Evolutionary conservation across 1,139 yeast genomes (phyloP).

Genomic region (Pichia sp.): DNA sequence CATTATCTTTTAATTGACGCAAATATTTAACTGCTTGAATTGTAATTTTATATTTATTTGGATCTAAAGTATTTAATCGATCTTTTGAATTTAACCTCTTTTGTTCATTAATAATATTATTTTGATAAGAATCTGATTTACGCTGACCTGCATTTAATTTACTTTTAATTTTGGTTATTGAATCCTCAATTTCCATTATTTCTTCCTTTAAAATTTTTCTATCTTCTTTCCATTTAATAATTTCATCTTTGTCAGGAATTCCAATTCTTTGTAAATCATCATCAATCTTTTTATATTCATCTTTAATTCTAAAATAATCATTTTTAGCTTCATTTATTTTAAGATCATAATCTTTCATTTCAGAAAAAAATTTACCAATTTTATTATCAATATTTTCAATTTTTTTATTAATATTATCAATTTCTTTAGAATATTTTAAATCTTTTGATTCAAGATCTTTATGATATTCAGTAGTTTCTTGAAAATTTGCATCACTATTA

Average conservation of each 20-base stretch:
- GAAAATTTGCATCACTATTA: slow-evolving; percentile 14
- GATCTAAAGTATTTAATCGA: slow-evolving; percentile 36
- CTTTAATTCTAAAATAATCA: slow-evolving; percentile 23
- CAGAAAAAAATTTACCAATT: slow-evolving; percentile 18
- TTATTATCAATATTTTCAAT: slow-evolving; percentile 15
- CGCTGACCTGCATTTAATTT: slow-evolving; percentile 3
- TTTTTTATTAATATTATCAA: slow-evolving; percentile 25
- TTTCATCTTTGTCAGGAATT: slow-evolving; percentile 13
- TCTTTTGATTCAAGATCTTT: slow-evolving; percentile 10
- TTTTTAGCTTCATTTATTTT: slow-evolving; percentile 25
- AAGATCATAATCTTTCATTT: slow-evolving; percentile 26
- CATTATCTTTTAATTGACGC: slow-evolving; percentile 21
- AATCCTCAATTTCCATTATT: slow-evolving; percentile 8
- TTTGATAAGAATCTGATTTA: slow-evolving; percentile 4
- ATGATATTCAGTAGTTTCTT: slow-evolving; percentile 13
- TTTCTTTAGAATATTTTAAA: slow-evolving; percentile 16
- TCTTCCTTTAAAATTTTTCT: slow-evolving; percentile 18
- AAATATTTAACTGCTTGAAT: slow-evolving; percentile 37
- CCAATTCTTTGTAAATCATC: slow-evolving; percentile 10
- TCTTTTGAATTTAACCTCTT: slow-evolving; percentile 43
- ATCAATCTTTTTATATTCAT: slow-evolving; percentile 19
- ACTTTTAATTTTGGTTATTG: slow-evolving; percentile 1
- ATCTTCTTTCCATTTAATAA: slow-evolving; percentile 21
- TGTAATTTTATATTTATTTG: slow-evolving; percentile 27
- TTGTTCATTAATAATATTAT: slow-evolving; percentile 18